Evolutionary conservation across 805 yeast genomes (phyloP).

Genomic region (Pichia ethanolica): DNA sequence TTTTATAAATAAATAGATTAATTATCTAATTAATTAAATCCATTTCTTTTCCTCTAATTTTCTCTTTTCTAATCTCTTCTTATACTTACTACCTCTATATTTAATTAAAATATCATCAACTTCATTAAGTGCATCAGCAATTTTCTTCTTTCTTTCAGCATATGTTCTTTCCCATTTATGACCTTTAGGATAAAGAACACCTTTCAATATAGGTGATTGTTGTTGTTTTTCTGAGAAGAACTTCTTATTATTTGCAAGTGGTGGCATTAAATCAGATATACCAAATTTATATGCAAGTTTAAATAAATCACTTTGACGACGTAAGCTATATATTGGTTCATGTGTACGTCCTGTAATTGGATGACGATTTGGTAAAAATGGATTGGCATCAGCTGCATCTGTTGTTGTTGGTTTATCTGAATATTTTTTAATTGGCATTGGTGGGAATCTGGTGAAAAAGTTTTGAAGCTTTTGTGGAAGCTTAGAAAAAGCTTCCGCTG

Average conservation of each 20-base stretch:
- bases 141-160: slow-evolving; percentile 49
- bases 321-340: slow-evolving; percentile 67
- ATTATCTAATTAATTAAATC: slow-evolving; percentile 21
- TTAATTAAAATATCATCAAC: slow-evolving; percentile 62
- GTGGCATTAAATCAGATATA: slow-evolving; percentile 70
- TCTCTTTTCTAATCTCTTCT: slow-evolving; percentile 37
- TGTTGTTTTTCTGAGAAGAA: slow-evolving; percentile 75
- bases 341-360: slow-evolving; percentile 75
- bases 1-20: neutral
- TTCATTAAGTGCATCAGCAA: slow-evolving; percentile 56
- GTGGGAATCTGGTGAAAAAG: slow-evolving; percentile 80
- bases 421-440: slow-evolving; percentile 66
- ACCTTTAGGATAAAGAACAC: slow-evolving; percentile 72
- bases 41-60: slow-evolving; percentile 29
- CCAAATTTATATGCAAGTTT: slow-evolving; percentile 79
- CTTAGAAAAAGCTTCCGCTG: slow-evolving; percentile 31
- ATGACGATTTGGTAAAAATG: slow-evolving; percentile 79
- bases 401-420: slow-evolving; percentile 57
- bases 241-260: slow-evolving; percentile 48
- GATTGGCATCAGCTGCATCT: slow-evolving; percentile 67
- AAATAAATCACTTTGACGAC: slow-evolving; percentile 77
- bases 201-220: slow-evolving; percentile 62
- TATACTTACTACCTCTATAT: slow-evolving; percentile 51
- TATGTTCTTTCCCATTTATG: slow-evolving; percentile 69
- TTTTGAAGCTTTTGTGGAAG: slow-evolving; percentile 64